These are phyloP conservation scores for Dryas integrifolia DNA, from an alignment of 331 rosid genomes.

Conservation along the genomic window DNA sequence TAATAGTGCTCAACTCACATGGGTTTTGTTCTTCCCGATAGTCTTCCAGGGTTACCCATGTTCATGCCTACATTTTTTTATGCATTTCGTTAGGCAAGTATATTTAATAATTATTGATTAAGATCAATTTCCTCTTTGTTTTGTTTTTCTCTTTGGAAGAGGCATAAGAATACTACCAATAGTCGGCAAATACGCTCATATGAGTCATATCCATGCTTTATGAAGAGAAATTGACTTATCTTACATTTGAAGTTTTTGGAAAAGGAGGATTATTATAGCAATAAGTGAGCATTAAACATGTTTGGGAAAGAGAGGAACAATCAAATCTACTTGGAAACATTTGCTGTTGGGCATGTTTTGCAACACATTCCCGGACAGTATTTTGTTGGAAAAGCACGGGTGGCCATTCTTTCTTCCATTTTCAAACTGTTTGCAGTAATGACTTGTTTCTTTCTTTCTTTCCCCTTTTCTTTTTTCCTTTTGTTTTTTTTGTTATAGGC, in stretches of 20 bases:
- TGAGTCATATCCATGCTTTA: too few relatives aligned
- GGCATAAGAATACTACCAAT: too few relatives aligned
- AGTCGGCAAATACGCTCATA: too few relatives aligned
- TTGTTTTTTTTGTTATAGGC: not conserved
- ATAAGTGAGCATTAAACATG: conserved; percentile 1
- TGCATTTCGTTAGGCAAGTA: too few relatives aligned
- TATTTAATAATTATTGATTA: too few relatives aligned
- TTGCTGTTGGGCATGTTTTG: conserved; percentile 21
- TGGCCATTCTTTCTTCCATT: not conserved
- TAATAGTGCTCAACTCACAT: too few relatives aligned
- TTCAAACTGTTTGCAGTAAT: not conserved
- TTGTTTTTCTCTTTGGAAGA: too few relatives aligned
- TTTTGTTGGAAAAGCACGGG: conserved; percentile 14
- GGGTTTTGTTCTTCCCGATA: too few relatives aligned
- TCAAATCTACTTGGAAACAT: conserved; percentile 13
- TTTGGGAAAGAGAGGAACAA: conserved; percentile 14
- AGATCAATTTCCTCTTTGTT: too few relatives aligned
- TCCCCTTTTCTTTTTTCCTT: not conserved
- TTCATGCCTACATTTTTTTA: too few relatives aligned
- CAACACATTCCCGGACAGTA: conserved; percentile 17
- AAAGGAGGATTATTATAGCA: not conserved
- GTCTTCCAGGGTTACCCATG: too few relatives aligned
- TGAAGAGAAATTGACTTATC: not conserved
- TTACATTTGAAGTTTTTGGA: conserved; percentile 1
- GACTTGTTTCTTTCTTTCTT: not conserved